A percentile compares a stretch with the other conserved stretches of the same genome.
phyloP scores from a whole-genome alignment of 1,284 basidiomycete species.

The Uromyces viciae-fabae region DNA sequence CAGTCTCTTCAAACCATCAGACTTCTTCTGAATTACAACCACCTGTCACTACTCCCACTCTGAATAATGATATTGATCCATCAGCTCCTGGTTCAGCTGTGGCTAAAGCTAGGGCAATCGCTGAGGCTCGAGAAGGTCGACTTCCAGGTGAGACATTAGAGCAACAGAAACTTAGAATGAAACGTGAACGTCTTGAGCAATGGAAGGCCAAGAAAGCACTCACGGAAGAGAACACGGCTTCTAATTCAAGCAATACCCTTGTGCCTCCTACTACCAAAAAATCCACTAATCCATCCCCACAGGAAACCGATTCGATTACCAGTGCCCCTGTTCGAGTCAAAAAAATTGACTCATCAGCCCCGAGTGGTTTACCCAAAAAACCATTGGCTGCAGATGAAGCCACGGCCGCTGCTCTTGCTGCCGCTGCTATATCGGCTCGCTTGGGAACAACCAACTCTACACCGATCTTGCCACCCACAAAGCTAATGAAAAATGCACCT shows the following conservation, averaged over 20 bases:
- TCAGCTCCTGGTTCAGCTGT: slow-evolving; percentile 39
- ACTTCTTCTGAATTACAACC: background rate
- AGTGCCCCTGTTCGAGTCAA: background rate
- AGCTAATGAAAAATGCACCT: slow-evolving; percentile 30
- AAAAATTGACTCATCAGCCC: background rate
- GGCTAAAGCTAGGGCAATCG: slow-evolving; percentile 33
- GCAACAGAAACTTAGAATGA: slow-evolving; percentile 45
- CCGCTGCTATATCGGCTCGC: slow-evolving; percentile 43
- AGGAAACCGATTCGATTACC: slow-evolving; percentile 4
- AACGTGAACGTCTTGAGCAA: slow-evolving; percentile 44
- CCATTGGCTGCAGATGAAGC: slow-evolving; percentile 43
- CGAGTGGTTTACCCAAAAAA: slow-evolving; percentile 41
- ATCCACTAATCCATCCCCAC: no score
- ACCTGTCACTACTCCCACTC: background rate
- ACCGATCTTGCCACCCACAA: slow-evolving; percentile 34
- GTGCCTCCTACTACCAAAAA: slow-evolving; percentile 1
- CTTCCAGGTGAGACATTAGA: slow-evolving; percentile 44
- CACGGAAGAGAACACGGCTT: slow-evolving; percentile 28
- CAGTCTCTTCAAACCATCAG: background rate
- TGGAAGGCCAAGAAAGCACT: slow-evolving; percentile 44
- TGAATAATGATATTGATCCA: slow-evolving; percentile 1
- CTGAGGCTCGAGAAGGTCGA: slow-evolving; percentile 42
- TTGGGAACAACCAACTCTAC: slow-evolving; percentile 30
- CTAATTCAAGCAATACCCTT: slow-evolving; percentile 8
- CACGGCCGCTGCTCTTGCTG: slow-evolving; percentile 38